Evolutionary conservation across 306 rosid species (phyloP).

Genomic region (Cicer yamashitae): DNA sequence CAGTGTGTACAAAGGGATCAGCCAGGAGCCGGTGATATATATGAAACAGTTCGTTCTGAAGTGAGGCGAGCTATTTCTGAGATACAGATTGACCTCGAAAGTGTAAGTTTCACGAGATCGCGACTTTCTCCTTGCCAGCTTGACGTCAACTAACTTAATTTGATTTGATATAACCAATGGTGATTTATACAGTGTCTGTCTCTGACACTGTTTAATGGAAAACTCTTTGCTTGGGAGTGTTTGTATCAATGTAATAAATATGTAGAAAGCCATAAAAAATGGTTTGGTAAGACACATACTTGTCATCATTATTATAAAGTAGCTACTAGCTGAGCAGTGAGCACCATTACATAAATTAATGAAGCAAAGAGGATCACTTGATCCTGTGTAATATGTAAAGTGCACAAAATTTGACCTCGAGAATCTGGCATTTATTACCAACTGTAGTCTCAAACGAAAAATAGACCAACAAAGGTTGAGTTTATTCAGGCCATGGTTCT

Average conservation of each 20-base stretch:
- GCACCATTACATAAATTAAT: neutral
- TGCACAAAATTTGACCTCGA: neutral
- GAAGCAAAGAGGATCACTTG: neutral
- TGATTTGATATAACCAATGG: conserved; percentile 31
- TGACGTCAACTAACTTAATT: conserved; percentile 16
- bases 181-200: neutral
- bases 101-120: conserved; percentile 55
- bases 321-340: neutral
- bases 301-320: conserved; percentile 26
- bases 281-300: neutral
- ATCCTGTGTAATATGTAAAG: neutral
- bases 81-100: conserved; percentile 82
- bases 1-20: conserved; percentile 59
- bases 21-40: conserved; percentile 60
- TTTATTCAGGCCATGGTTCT: neutral
- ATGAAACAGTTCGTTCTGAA: conserved; percentile 88
- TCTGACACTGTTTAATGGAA: too few relatives aligned
- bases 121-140: conserved; percentile 11
- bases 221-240: too few relatives aligned
- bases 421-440: conserved; percentile 5
- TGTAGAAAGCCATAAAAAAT: neutral
- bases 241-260: neutral
- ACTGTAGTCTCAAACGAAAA: neutral
- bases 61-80: conserved; percentile 88
- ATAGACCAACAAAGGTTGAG: neutral